Evolutionary conservation across 2,329 filamentous ascomycete genomes (phyloP).

Genomic region (Ambrosiella cleistominuta): DNA sequence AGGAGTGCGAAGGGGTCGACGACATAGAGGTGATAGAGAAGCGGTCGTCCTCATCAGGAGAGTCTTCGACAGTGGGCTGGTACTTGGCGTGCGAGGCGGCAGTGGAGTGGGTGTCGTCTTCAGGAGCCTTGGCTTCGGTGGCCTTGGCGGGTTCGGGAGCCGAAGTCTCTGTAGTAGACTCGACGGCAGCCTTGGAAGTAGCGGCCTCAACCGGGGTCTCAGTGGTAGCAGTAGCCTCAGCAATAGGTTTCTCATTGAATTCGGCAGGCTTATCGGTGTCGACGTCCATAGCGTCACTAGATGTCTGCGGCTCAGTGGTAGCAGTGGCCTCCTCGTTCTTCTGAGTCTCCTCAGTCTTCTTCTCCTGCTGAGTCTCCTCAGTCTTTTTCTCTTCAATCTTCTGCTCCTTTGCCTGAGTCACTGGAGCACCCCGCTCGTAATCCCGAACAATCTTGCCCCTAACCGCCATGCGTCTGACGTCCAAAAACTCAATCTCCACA

Average conservation of each 20-base stretch:
- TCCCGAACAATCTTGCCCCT: slow-evolving; percentile 50
- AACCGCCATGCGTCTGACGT: slow-evolving; percentile 54
- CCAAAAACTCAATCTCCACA: slow-evolving; percentile 61
- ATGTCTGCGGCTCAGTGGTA: slow-evolving; percentile 17
- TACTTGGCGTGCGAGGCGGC: slow-evolving; percentile 32
- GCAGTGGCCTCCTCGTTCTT: slow-evolving; percentile 16
- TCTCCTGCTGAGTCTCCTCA: background rate
- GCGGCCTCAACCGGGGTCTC: slow-evolving; percentile 28
- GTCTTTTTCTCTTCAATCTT: background rate
- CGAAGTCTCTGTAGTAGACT: slow-evolving; percentile 8
- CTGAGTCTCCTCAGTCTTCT: slow-evolving; percentile 19
- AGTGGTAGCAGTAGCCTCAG: slow-evolving; percentile 21
- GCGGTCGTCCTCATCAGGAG: slow-evolving; percentile 18
- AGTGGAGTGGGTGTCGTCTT: slow-evolving; percentile 39
- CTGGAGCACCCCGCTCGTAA: slow-evolving; percentile 25
- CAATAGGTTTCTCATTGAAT: slow-evolving; percentile 25
- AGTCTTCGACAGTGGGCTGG: slow-evolving; percentile 46
- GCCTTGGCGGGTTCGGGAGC: slow-evolving; percentile 20
- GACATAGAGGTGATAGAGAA: slow-evolving; percentile 15
- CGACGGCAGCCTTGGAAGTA: background rate
- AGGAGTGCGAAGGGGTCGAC: slow-evolving; percentile 15
- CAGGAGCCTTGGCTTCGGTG: too few species aligned
- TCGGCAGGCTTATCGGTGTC: slow-evolving; percentile 24
- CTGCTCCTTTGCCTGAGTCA: slow-evolving; percentile 20
- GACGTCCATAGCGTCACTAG: slow-evolving; percentile 14